Evolutionary conservation across 192 early-diverging fungal genomes (phyloP).

Genomic region (Podila clonocystis): DNA sequence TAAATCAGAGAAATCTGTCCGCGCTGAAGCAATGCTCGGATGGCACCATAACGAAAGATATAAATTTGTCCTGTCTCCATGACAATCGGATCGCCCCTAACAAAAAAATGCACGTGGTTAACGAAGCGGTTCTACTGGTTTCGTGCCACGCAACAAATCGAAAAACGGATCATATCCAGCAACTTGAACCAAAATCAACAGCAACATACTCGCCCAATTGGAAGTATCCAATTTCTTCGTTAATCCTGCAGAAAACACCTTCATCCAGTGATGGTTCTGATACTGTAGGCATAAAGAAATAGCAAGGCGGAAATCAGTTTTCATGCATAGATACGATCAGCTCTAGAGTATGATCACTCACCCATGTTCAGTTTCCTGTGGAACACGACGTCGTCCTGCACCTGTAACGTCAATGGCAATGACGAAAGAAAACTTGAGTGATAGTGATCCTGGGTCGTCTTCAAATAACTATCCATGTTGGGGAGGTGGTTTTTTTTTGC

Average conservation of each 20-base stretch:
- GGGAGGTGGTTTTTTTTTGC: too few relatives aligned
- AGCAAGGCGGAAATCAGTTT: not conserved
- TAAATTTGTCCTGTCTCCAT: conserved; percentile 59
- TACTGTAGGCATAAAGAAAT: conserved; percentile 34
- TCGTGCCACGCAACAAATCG: not conserved
- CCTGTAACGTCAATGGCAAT: conserved; percentile 60
- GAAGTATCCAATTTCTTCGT: conserved; percentile 61
- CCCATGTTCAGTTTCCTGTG: conserved; percentile 45
- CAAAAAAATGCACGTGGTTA: not conserved
- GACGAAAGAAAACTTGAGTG: conserved; percentile 58
- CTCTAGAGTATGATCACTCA: conserved; percentile 3
- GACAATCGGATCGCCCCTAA: conserved; percentile 40
- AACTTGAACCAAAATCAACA: not conserved
- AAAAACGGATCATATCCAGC: not conserved
- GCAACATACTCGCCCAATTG: conserved; percentile 54
- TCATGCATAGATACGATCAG: not conserved
- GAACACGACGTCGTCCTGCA: conserved; percentile 54
- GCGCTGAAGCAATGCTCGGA: conserved; percentile 54
- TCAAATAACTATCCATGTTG: conserved; percentile 60
- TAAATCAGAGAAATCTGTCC: conserved; percentile 64
- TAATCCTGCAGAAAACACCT: conserved; percentile 68
- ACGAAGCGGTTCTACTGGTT: not conserved
- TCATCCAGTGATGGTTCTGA: conserved; percentile 64
- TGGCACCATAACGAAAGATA: conserved; percentile 61
- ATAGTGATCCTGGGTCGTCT: conserved; percentile 58